Evolutionary conservation across 345 rosid species (phyloP).

Genomic region (Rhodamnia rubescens): DNA sequence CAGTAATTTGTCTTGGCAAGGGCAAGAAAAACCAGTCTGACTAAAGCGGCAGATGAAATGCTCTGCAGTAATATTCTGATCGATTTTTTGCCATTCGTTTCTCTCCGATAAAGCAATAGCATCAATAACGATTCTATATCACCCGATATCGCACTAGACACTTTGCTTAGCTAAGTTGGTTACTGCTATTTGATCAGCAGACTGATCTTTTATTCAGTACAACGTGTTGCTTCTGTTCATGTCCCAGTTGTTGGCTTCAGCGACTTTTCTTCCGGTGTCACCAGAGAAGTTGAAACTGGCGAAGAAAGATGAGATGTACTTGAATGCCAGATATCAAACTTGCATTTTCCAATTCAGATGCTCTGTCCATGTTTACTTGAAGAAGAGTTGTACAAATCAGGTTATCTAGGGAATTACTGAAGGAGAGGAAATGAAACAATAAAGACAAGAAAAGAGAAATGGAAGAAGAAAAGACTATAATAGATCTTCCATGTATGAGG

Average conservation of each 20-base stretch:
- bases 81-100: background rate
- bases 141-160: background rate
- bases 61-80: background rate
- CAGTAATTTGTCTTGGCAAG: background rate
- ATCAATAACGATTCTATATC: background rate
- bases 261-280: background rate
- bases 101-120: background rate
- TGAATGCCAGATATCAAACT: background rate
- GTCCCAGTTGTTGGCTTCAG: background rate
- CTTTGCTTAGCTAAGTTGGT: background rate
- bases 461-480: background rate
- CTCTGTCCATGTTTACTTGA: background rate
- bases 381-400: background rate
- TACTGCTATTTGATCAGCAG: background rate
- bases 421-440: background rate
- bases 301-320: background rate
- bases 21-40: background rate
- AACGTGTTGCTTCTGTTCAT: background rate
- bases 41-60: background rate
- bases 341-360: background rate
- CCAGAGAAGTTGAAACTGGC: background rate
- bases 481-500: background rate
- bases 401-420: background rate
- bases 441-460: background rate
- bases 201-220: background rate